Percentiles rank a stretch among this genome's conserved stretches.
Conservation (phyloP, 495 filamentous ascomycete species). For the Podospora comata region DNA sequence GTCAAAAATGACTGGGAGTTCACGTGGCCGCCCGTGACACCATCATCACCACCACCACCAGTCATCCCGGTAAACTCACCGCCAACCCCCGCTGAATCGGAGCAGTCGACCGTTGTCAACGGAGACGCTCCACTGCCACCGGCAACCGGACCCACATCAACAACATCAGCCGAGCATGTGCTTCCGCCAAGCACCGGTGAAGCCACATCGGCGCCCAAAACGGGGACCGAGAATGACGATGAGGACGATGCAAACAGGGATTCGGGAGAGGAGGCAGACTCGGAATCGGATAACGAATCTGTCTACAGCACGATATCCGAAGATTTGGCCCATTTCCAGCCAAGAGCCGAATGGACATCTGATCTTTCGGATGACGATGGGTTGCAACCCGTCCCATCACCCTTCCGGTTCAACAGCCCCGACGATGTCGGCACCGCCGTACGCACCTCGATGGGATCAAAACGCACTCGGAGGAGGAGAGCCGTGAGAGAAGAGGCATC, state of each 20-base stretch:
- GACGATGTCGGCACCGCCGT: conserved; percentile 54
- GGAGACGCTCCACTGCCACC: neutral
- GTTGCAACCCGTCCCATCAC: conserved; percentile 30
- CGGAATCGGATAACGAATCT: conserved; percentile 43
- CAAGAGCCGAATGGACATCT: conserved; percentile 47
- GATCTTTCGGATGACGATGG: conserved; percentile 45
- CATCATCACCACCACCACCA: neutral
- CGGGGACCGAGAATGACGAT: conserved; percentile 2
- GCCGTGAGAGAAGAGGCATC: conserved; percentile 68
- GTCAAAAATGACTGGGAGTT: conserved; percentile 60
- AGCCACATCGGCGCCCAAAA: neutral
- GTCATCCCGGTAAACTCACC: conserved; percentile 5
- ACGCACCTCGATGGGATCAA: conserved; percentile 36
- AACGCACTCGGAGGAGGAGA: conserved; percentile 58
- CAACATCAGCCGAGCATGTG: conserved; percentile 2
- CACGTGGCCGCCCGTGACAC: conserved; percentile 36
- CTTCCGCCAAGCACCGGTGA: conserved; percentile 1
- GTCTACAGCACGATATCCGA: conserved; percentile 48
- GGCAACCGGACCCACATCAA: conserved; percentile 3
- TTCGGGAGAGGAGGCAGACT: conserved; percentile 33
- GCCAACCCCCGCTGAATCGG: neutral
- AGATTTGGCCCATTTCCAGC: conserved; percentile 40
- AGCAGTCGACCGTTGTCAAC: neutral
- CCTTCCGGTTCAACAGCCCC: conserved; percentile 63
- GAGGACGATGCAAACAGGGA: conserved; percentile 24